These are phyloP conservation scores for Phialocephala subalpina DNA, from an alignment of 2,329 filamentous ascomycete genomes.

Conservation along the genomic window DNA sequence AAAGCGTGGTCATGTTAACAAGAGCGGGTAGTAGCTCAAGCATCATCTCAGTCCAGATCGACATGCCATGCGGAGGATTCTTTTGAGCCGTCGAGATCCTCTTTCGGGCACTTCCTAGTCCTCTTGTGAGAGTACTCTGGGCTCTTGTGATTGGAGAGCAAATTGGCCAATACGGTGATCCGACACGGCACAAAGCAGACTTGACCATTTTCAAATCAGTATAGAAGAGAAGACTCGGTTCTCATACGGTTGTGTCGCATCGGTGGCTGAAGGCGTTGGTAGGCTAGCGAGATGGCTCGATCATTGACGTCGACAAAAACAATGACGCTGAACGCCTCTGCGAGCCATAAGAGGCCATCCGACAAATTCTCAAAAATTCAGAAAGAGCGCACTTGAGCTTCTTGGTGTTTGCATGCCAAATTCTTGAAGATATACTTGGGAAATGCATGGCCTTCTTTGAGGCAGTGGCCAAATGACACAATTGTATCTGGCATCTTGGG, in stretches of 20 bases:
- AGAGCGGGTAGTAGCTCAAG: slow-evolving; percentile 9
- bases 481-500: not conserved
- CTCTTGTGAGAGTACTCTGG: not conserved
- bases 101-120: not conserved
- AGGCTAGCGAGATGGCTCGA: not conserved
- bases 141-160: not conserved
- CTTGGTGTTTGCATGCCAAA: not conserved
- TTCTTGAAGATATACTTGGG: slow-evolving; percentile 6
- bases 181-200: not conserved
- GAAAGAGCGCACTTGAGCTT: not conserved
- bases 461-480: not conserved
- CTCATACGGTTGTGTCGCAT: slow-evolving; percentile 5
- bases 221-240: not conserved
- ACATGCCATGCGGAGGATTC: not conserved
- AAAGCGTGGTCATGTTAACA: not conserved
- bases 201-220: slow-evolving; percentile 1
- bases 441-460: not conserved
- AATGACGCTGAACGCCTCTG: not conserved
- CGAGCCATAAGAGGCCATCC: not conserved
- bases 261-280: slow-evolving; percentile 18
- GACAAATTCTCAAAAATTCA: not conserved
- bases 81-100: not conserved
- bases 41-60: not conserved
- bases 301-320: slow-evolving; percentile 7
- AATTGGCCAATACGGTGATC: not conserved